Percentiles rank a stretch among this genome's conserved stretches.
Conservation (phyloP, 768 basidiomycete genomes). For the Hysterangium stoloniferum region DNA sequence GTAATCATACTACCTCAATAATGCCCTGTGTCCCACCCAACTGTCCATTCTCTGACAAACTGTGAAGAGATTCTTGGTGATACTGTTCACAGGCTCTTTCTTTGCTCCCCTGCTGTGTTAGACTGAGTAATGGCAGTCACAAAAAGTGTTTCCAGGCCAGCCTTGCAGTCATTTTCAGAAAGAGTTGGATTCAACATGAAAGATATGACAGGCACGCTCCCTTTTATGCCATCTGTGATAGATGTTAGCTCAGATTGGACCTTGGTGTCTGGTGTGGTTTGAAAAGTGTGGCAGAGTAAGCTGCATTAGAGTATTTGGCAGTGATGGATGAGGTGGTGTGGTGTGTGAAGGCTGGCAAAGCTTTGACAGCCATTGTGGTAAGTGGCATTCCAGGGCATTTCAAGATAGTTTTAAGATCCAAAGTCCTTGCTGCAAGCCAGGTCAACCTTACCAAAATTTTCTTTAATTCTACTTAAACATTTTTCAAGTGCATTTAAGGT, state of each 20-base stretch:
- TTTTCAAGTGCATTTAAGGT: too few species aligned
- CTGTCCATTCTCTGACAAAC: slow-evolving; percentile 92
- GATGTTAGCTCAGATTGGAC: slow-evolving; percentile 77
- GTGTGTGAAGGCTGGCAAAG: slow-evolving; percentile 45
- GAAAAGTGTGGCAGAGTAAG: slow-evolving; percentile 72
- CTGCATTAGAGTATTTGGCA: slow-evolving; percentile 76
- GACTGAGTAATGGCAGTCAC: too few species aligned
- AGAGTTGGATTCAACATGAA: slow-evolving; percentile 92
- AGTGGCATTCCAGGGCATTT: too few species aligned
- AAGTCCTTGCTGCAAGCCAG: too few species aligned
- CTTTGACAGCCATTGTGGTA: slow-evolving; percentile 31
- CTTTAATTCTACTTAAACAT: too few species aligned
- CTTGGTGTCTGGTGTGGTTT: slow-evolving; percentile 76
- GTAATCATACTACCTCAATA: too few species aligned
- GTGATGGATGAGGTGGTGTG: slow-evolving; percentile 74
- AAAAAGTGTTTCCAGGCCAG: slow-evolving; percentile 62
- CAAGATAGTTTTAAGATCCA: too few species aligned
- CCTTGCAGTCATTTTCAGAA: slow-evolving; percentile 63
- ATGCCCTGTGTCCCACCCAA: slow-evolving; percentile 78
- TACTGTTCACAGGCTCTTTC: slow-evolving; percentile 72
- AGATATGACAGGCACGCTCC: slow-evolving; percentile 51
- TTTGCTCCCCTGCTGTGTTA: slow-evolving; percentile 60
- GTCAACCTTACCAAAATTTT: too few species aligned
- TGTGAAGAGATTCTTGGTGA: slow-evolving; percentile 86
- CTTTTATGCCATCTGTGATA: slow-evolving; percentile 63